phyloP scores from a whole-genome alignment of 2,329 filamentous ascomycete species.

The Pseudopyricularia cyperi region DNA sequence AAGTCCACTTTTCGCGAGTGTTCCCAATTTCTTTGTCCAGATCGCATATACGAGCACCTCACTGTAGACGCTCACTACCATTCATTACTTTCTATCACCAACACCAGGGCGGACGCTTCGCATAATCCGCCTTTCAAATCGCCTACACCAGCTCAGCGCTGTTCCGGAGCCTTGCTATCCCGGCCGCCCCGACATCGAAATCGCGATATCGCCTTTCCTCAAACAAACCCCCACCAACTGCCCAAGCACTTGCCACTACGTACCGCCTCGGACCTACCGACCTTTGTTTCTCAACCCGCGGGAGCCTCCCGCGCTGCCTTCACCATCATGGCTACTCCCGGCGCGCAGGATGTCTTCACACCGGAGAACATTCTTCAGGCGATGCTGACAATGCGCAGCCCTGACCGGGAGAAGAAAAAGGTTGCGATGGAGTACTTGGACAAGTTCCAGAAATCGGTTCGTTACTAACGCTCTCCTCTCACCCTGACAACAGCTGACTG shows the following conservation, averaged over 20 bases:
- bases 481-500: background rate
- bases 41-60: background rate
- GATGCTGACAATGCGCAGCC: constrained; percentile 83
- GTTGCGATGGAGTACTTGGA: constrained; percentile 78
- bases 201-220: background rate
- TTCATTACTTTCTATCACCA: background rate
- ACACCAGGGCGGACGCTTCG: background rate
- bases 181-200: background rate
- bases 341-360: constrained; percentile 58
- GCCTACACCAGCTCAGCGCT: too few relatives aligned
- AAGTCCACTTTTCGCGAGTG: background rate
- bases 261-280: background rate
- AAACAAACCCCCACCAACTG: background rate
- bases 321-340: constrained; percentile 51
- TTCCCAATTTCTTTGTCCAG: background rate
- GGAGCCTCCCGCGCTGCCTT: constrained; percentile 3
- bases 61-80: background rate
- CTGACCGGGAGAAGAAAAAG: constrained; percentile 72
- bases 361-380: constrained; percentile 68
- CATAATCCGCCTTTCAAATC: too few relatives aligned
- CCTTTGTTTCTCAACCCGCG: background rate
- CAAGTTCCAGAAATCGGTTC: constrained; percentile 94
- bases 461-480: constrained; percentile 19
- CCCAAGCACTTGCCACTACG: background rate
- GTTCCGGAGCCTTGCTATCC: background rate